A percentile compares a stretch with the other conserved stretches of the same genome.
phyloP scores from a whole-genome alignment of 1,284 basidiomycete species.

The Naganishia albida region DNA sequence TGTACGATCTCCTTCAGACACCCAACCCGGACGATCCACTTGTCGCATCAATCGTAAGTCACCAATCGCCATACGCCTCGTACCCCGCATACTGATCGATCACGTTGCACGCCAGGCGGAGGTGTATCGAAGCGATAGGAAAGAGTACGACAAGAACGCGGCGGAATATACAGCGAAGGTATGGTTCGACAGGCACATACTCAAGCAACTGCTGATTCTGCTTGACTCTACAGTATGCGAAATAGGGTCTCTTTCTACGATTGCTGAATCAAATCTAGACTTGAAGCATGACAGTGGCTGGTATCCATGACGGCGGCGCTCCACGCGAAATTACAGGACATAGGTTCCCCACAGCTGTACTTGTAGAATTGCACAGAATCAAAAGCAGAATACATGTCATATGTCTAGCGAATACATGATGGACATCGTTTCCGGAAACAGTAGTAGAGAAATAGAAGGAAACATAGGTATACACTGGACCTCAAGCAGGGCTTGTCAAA shows the following conservation, averaged over 20 bases:
- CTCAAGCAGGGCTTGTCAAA: not conserved
- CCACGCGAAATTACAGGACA: not conserved
- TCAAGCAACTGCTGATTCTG: not conserved
- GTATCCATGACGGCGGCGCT: too few relatives aligned
- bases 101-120: slow-evolving; percentile 45
- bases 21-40: slow-evolving; percentile 88
- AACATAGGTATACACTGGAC: slow-evolving; percentile 27
- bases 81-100: not conserved
- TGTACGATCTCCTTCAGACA: slow-evolving; percentile 83
- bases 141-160: slow-evolving; percentile 48
- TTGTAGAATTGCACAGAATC: not conserved
- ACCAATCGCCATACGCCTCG: not conserved
- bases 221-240: slow-evolving; percentile 13
- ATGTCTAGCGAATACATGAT: not conserved
- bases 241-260: not conserved
- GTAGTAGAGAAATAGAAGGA: not conserved
- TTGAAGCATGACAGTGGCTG: not conserved
- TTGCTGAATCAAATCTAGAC: not conserved
- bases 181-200: slow-evolving; percentile 16
- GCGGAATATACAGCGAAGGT: slow-evolving; percentile 49
- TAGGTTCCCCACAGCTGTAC: not conserved
- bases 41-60: slow-evolving; percentile 55
- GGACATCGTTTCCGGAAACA: slow-evolving; percentile 4
- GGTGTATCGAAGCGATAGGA: slow-evolving; percentile 47
- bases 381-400: too few relatives aligned